Conservation (phyloP, 2,329 filamentous ascomycete species). For the Scytalidium sp. region DNA sequence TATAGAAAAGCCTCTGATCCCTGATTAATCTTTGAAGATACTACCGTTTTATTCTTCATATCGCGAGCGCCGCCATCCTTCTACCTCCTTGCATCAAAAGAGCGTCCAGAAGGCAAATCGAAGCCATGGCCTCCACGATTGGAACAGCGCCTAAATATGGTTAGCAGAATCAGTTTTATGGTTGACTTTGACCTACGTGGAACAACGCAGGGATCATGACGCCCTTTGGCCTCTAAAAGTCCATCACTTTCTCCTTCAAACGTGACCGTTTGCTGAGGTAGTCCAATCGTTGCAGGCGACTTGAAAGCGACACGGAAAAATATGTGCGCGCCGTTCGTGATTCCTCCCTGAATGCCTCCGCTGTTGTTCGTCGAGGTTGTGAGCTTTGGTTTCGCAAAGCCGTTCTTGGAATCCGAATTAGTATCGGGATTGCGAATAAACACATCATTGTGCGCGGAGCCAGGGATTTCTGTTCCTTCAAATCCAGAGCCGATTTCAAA, state of each 20-base stretch:
- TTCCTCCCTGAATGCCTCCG: conserved; percentile 92
- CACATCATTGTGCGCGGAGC: conserved; percentile 88
- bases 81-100: conserved; percentile 75
- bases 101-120: conserved; percentile 83
- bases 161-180: background rate
- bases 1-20: background rate
- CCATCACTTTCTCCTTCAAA: conserved; percentile 68
- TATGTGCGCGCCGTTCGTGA: conserved; percentile 88
- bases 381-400: conserved; percentile 51
- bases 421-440: conserved; percentile 58
- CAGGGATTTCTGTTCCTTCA: conserved; percentile 78
- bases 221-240: conserved; percentile 82
- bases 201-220: conserved; percentile 92
- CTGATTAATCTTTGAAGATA: background rate
- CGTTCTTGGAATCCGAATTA: conserved; percentile 34
- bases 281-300: conserved; percentile 87
- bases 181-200: conserved; percentile 3
- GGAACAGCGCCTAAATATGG: conserved; percentile 63
- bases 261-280: conserved; percentile 78
- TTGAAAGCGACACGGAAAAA: conserved; percentile 97
- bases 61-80: conserved; percentile 32
- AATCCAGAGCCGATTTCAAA: conserved; percentile 97
- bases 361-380: conserved; percentile 93
- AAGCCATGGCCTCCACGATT: conserved; percentile 89
- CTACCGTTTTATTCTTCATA: background rate